These are phyloP conservation scores for Candida jianshihensis DNA, from an alignment of 805 yeast species.

Conservation along the genomic window DNA sequence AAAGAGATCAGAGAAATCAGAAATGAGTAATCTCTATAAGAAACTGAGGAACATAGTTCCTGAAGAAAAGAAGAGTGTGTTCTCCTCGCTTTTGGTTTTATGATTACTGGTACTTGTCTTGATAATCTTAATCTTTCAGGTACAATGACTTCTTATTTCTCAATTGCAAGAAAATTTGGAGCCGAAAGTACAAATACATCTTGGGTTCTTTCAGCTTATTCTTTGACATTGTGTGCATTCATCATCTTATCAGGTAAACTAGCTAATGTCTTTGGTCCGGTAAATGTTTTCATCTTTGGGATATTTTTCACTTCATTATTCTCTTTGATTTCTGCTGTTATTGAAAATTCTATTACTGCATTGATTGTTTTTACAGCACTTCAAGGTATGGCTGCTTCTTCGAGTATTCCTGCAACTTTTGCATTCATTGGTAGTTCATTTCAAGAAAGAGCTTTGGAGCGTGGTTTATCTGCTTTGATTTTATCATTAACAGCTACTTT, in stretches of 20 bases:
- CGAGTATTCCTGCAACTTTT: constrained; percentile 31
- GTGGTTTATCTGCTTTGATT: constrained; percentile 22
- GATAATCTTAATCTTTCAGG: constrained; percentile 8
- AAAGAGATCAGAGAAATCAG: no score
- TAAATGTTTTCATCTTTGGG: constrained; percentile 16
- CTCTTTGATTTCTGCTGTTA: constrained; percentile 30
- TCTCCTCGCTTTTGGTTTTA: constrained; percentile 2
- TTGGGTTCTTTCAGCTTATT: constrained; percentile 39
- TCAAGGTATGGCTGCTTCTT: constrained; percentile 38
- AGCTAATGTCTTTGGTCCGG: constrained; percentile 34
- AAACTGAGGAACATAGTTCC: neutral
- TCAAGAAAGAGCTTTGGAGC: constrained; percentile 21
- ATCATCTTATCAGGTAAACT: constrained; percentile 34
- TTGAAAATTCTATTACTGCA: constrained; percentile 27
- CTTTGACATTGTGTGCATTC: constrained; percentile 36
- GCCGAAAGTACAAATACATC: constrained; percentile 23
- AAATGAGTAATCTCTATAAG: no score
- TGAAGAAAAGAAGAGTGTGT: neutral
- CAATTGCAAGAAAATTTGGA: constrained; percentile 2
- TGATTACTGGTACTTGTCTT: constrained; percentile 4
- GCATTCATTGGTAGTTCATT: constrained; percentile 27
- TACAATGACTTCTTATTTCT: constrained; percentile 1
- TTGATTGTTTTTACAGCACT: constrained; percentile 37
- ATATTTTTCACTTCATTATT: constrained; percentile 19
- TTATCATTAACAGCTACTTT: constrained; percentile 24